Evolutionary conservation across 192 early-diverging fungal species (phyloP).

Genomic region (Coemansia sp.): DNA sequence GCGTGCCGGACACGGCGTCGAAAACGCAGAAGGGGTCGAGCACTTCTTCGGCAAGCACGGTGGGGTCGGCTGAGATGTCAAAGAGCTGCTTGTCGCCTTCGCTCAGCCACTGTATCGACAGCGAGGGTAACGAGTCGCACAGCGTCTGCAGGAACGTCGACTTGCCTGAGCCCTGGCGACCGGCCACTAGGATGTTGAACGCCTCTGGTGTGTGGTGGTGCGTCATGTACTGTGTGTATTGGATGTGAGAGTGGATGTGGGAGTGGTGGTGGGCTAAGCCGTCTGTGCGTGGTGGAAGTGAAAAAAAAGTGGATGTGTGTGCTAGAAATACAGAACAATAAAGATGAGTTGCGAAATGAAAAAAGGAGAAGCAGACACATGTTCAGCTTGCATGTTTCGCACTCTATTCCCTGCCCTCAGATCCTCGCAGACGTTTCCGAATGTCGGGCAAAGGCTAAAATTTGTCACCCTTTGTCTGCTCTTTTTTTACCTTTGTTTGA

Average conservation of each 20-base stretch:
- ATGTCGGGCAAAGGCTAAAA: no score
- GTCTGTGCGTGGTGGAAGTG: background rate
- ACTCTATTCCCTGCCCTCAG: no score
- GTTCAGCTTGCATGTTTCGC: no score
- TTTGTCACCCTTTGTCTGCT: no score
- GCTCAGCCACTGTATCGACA: constrained; percentile 25
- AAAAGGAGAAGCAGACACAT: no score
- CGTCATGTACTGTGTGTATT: no score
- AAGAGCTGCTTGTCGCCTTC: constrained; percentile 24
- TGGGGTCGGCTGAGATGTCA: background rate
- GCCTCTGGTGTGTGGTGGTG: constrained; percentile 28
- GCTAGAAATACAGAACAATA: no score
- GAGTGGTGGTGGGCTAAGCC: background rate
- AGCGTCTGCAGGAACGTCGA: constrained; percentile 72
- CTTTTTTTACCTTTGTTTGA: constrained; percentile 12
- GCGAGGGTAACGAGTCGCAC: constrained; percentile 53
- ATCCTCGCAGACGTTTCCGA: no score
- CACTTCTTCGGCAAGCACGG: constrained; percentile 21
- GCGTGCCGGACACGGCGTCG: constrained; percentile 35
- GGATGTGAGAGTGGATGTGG: constrained; percentile 24
- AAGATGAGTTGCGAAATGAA: no score
- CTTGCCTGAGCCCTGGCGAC: constrained; percentile 62
- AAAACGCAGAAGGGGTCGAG: constrained; percentile 50
- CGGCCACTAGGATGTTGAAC: constrained; percentile 45
- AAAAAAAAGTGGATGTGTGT: no score